Evolutionary conservation across 495 filamentous ascomycete genomes (phyloP), one percentile per base, ranked within the genome.

Genomic region (Neurospora sp.): DNA sequence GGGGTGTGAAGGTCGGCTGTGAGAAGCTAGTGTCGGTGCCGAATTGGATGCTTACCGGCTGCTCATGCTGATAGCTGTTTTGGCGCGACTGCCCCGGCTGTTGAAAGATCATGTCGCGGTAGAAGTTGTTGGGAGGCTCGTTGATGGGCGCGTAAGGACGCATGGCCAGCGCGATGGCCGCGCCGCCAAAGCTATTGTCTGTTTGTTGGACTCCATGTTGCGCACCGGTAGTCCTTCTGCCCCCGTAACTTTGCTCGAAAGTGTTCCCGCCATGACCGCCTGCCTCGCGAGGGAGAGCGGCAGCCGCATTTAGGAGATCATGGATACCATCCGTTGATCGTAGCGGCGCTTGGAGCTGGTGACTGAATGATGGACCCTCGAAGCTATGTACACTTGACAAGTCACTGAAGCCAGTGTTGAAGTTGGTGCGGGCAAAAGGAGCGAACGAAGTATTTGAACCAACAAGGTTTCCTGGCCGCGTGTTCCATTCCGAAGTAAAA

Each of bases 1-100:
- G 53, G 11, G 53, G 53, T 27, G 53, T 61, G 14, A 61, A 61
- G 5, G 53, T 61, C 6, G 53, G 14, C 53, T 61, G 53, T 0
- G 53, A 61, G 53, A 61, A 93, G 70, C 83, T 85, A 6, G 84
- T 77, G 80, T 93, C 91, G 0, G 91, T 91, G 22, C 91, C 91
- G 85, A 88, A 93, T 20, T 87, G 87, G 53, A 61, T 61, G 11
- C 53, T 61, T 61, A 61, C 53, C 53, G 53, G 77, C 12, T 38
- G 70, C 31, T 20, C 41, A 61, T 61, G 53, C 22, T 61, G 53
- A 14, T 61, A 61, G 53, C 53, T 61, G 27, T 61, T 61, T 31
- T 61, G 53, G 12, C 22, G 53, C 22, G 53, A 61, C 6, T 61
- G 53, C 12, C 53, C 53, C 27, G 53, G 53, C 27, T 61, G 53